Evolutionary conservation across 208 protist species (phyloP).

Genomic region (Herpetomonas tarakana): DNA sequence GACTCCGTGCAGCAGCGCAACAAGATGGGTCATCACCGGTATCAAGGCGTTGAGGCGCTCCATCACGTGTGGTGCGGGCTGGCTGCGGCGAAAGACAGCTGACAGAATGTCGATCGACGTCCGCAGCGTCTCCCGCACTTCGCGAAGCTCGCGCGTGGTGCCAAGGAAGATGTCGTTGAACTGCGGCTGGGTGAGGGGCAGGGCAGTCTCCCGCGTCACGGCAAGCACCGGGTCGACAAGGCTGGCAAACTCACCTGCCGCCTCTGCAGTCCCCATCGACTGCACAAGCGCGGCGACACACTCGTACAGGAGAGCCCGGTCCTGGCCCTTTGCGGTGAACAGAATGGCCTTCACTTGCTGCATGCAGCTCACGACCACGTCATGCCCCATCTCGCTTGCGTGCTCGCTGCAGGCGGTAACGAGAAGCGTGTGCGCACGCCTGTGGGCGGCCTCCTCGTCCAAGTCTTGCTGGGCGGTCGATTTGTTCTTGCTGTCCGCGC

Average conservation of each 20-base stretch:
- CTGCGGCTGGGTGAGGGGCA: conserved; percentile 21
- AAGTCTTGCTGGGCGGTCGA: conserved; percentile 12
- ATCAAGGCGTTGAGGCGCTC: conserved; percentile 35
- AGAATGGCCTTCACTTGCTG: conserved; percentile 49
- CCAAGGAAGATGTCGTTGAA: conserved; percentile 66
- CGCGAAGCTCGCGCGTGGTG: conserved; percentile 11
- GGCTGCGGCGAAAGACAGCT: conserved; percentile 60
- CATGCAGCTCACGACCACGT: conserved; percentile 18
- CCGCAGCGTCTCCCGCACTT: conserved; percentile 31
- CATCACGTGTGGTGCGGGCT: conserved; percentile 48
- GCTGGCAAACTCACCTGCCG: conserved; percentile 40
- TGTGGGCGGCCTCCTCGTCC: conserved; percentile 37
- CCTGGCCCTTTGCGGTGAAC: conserved; percentile 22
- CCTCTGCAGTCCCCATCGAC: conserved; percentile 27
- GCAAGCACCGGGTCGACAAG: conserved; percentile 57
- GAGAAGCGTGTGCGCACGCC: conserved; percentile 55
- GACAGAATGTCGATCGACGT: conserved; percentile 46
- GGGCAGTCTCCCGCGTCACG: conserved; percentile 28
- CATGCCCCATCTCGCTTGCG: conserved; percentile 12
- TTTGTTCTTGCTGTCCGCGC: conserved; percentile 10
- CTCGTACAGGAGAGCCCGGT: conserved; percentile 70
- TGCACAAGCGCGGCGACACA: conserved; percentile 48
- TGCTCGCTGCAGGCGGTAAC: conserved; percentile 31
- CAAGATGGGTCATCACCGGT: conserved; percentile 30
- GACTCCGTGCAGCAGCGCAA: conserved; percentile 53